Base-by-base conservation (phyloP, 208 protist genomes). In the Leptomonas seymouri region DNA sequence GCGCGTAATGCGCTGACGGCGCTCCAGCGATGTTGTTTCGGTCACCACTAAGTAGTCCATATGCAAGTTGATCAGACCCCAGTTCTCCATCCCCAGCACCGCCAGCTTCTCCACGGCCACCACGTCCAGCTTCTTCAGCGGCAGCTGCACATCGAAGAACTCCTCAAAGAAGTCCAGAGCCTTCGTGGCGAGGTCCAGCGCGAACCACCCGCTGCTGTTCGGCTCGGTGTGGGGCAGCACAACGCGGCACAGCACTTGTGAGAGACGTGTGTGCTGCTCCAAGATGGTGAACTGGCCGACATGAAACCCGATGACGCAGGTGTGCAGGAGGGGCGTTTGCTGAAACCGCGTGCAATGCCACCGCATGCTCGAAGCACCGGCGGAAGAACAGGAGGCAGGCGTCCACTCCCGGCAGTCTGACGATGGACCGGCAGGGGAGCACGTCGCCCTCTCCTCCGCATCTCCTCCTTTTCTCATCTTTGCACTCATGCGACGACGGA, bases 231-330 rank as follows among this genome's bases (percentile, higher is more conserved):
- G 42, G 15, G 85, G 84, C 46, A 89, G 80, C 25, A 88, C 71
- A 18, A 90, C 89, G n/a, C 86, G 86, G 50, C 84, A 90, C 21
- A 85, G 60, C 14, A 92, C 63, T 1, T 73, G 61, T 5, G 79
- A 76, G 18, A 63, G 54, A 15, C 56, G 71, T 5, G 78, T 75
- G 64, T 63, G 68, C 67, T 78, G 67, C 73, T 94, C 88, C 23
- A 99, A 59, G 51, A 89, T 88, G 20, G 90, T 80, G 71, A 98
- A 98, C 45, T 95, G 87, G 56, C 98, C 97, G 28, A 98, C 85
- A 18, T 92, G 76, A 56, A 98, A 97, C 30, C 77, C 81, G 66
- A 94, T 44, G 42, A 92, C 71, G 69, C 75, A 90, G 2, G 82
- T 86, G 57, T 81, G 78, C n/a, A 94, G 50, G 1, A 30, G 62